Conservation (phyloP, 129 eudicot genomes). For the Apium graveolens region DNA sequence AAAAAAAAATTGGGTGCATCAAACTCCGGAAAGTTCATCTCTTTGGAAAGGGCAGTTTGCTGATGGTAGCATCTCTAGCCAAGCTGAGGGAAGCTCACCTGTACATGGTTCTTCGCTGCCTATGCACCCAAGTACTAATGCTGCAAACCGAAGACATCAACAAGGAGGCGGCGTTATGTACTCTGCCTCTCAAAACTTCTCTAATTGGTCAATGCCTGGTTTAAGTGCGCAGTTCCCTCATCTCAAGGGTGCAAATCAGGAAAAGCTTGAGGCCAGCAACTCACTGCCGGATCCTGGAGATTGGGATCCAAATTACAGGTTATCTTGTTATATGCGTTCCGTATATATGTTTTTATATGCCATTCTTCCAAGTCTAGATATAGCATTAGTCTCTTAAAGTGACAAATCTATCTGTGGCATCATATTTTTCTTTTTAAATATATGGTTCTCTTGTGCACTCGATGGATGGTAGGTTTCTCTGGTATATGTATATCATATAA, state of each 20-base stretch:
- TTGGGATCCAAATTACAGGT: conserved; percentile 99
- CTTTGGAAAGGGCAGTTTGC: conserved; percentile 54
- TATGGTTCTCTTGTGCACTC: not conserved
- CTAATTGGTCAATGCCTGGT: conserved; percentile 30
- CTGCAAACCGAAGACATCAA: conserved; percentile 52
- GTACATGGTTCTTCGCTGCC: conserved; percentile 33
- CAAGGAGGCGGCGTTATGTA: conserved; percentile 45
- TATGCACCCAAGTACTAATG: conserved; percentile 38
- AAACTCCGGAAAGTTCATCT: conserved; percentile 48
- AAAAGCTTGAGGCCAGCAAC: conserved; percentile 51
- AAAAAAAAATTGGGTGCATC: conserved; percentile 68
- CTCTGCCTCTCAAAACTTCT: conserved; percentile 18
- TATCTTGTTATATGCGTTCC: not conserved
- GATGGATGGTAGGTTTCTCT: not conserved
- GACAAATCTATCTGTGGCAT: not conserved
- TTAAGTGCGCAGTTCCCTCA: conserved; percentile 32
- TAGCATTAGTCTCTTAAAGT: not conserved
- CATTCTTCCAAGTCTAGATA: not conserved
- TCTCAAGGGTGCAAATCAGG: conserved; percentile 38
- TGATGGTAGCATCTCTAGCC: conserved; percentile 34
- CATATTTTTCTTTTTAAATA: not conserved
- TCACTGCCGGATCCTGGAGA: conserved; percentile 92
- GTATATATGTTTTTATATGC: not conserved
- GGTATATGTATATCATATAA: not conserved
- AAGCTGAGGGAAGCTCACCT: conserved; percentile 39